A percentile compares a stretch with the other conserved stretches of the same genome.
These are phyloP conservation scores for Conticribra weissflogii DNA, from an alignment of 108 stramenopile species.

Conservation along the genomic window DNA sequence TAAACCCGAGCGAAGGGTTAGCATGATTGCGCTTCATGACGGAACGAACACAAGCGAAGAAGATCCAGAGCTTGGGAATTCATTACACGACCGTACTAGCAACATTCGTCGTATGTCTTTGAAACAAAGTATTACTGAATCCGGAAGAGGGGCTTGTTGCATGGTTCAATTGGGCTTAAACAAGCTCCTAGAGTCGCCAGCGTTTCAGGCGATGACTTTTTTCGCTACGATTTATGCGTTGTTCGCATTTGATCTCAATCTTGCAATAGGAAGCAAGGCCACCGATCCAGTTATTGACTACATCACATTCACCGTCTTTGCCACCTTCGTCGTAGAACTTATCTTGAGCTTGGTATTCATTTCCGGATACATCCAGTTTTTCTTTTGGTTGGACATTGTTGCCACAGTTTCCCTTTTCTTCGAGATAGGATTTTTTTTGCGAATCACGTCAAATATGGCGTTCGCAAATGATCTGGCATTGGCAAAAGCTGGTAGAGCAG, in stretches of 20 bases:
- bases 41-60: not conserved
- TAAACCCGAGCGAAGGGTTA: slow-evolving; percentile 28
- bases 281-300: slow-evolving; percentile 27
- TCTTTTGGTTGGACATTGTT: slow-evolving; percentile 53
- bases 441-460: slow-evolving; percentile 8
- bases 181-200: slow-evolving; percentile 26
- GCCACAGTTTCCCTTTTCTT: slow-evolving; percentile 45
- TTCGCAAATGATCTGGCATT: slow-evolving; percentile 31
- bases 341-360: slow-evolving; percentile 32
- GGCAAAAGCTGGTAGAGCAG: slow-evolving; percentile 52
- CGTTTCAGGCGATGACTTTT: slow-evolving; percentile 46
- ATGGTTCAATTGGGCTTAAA: slow-evolving; percentile 14
- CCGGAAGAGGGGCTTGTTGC: slow-evolving; percentile 10
- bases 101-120: slow-evolving; percentile 3
- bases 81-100: slow-evolving; percentile 1
- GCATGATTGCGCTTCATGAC: slow-evolving; percentile 33
- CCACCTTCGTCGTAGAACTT: slow-evolving; percentile 48
- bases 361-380: slow-evolving; percentile 52
- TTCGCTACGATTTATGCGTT: slow-evolving; percentile 47
- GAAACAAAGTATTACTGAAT: slow-evolving; percentile 9
- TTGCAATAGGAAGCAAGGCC: slow-evolving; percentile 35
- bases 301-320: slow-evolving; percentile 32
- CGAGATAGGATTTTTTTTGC: slow-evolving; percentile 41
- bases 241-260: slow-evolving; percentile 52
- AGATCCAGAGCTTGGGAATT: slow-evolving; percentile 41